Conservation (phyloP, 208 protist species). For the Acanthamoeba triangularis region DNA sequence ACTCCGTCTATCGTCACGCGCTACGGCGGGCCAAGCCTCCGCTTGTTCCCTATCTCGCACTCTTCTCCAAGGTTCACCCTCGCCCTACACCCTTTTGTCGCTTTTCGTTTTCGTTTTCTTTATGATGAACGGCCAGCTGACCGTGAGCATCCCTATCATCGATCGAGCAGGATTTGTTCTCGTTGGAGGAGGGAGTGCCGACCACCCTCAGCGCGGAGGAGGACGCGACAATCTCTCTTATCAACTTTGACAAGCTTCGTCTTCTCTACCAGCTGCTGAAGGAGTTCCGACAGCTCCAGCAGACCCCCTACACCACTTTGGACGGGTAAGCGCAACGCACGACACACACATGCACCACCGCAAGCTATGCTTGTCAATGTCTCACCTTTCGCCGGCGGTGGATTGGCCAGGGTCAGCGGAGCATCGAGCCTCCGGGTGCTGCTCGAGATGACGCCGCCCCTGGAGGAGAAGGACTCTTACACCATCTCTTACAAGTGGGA, state of each 20-base stretch:
- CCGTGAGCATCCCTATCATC: not conserved
- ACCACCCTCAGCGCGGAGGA: not conserved
- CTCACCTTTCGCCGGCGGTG: not conserved
- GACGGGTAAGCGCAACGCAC: not conserved
- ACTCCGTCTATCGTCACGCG: not conserved
- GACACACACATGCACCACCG: no score
- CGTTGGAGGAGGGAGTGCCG: conserved; percentile 16
- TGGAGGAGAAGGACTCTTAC: conserved; percentile 21
- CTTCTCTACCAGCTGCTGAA: conserved; percentile 15
- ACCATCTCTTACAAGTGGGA: conserved; percentile 17
- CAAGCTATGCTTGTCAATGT: no score
- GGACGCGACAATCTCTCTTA: not conserved
- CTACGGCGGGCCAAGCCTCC: not conserved
- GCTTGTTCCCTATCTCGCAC: conserved; percentile 53
- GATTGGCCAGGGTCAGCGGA: not conserved
- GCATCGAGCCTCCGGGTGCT: not conserved
- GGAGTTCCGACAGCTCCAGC: conserved; percentile 14
- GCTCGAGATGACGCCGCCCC: not conserved
- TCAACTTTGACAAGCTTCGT: conserved; percentile 66
- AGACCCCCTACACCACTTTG: not conserved
- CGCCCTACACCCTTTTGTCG: not conserved
- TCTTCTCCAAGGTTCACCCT: not conserved
- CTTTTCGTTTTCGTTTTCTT: not conserved
- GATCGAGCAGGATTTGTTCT: conserved; percentile 18
- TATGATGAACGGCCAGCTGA: no score